Base-by-base conservation (phyloP, 2,329 filamentous ascomycete species). In the Paraphaeosphaeria sporulosa region DNA sequence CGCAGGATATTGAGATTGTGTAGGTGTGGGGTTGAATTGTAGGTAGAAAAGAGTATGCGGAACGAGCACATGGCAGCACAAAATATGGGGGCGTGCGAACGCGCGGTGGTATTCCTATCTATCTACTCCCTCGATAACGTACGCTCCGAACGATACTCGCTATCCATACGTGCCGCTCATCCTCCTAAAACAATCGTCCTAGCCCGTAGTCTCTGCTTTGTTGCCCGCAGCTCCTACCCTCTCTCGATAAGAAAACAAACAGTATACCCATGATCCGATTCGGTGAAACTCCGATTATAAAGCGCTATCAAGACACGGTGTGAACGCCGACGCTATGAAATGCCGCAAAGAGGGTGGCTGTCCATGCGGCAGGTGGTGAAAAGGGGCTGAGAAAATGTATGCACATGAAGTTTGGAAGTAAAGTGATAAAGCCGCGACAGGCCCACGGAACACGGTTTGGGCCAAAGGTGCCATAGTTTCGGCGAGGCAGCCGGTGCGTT, bases 271-370 rank as follows among this genome's bases (percentile, higher is more conserved):
- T 49, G 30, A 25, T 36, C 56, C 50, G 30, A 25, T 36, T 49
- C 50, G 46, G 25, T 34, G 9, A 32, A 64, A 64, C 59, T 58
- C 64, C 60, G 56, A 21, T 58, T 52, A 58, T 58, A 62, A 62
- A 53, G 62, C 42, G 60, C 61, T 60, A 65, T 65, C 59, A 47
- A 59, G 42, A 32, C 55, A 57, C 55, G 55, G 32, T 55, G 57
- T 48, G n/a, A 51, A 58, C 55, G 48, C 55, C 55, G 48, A 51
- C 36, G 55, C 59, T 61, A 61, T 52, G 59, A 58, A 49, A 58
- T 55, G 55, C 59, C 43, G 43, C 38, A 43, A 36, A 54, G 43
- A 44, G 48, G 30, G 58, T 59, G 19, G 57, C 23, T 51, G 51
- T 36, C 36, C 15, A 17, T 54, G 55, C 44, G 21, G 46, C 21